A percentile compares a stretch with the other conserved stretches of the same genome.
Conservation (phyloP, 768 basidiomycete species). For the Tulasnella sp. region DNA sequence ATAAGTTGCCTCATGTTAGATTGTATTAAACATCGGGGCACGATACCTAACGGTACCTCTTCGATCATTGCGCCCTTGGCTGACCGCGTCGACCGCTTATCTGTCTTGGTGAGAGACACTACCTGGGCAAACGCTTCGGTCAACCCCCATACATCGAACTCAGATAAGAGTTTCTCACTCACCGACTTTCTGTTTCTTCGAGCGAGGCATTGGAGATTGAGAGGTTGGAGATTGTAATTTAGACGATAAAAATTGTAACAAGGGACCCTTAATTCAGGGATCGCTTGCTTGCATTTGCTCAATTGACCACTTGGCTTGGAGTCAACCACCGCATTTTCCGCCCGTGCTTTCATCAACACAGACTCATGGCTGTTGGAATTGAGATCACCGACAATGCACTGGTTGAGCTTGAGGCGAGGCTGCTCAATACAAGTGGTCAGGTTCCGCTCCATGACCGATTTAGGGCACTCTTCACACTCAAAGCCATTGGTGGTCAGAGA, state of each 20-base stretch:
- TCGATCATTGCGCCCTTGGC: constrained; percentile 77
- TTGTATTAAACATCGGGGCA: constrained; percentile 8
- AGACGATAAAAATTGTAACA: constrained; percentile 2
- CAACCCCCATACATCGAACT: neutral
- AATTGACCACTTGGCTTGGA: neutral
- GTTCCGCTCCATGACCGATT: constrained; percentile 80
- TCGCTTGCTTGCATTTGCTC: constrained; percentile 1
- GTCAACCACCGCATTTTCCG: constrained; percentile 9
- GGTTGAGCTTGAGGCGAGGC: constrained; percentile 52
- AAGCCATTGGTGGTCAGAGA: constrained; percentile 56
- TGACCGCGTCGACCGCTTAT: constrained; percentile 76
- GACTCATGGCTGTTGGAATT: neutral
- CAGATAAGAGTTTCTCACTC: constrained; percentile 29
- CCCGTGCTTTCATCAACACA: neutral
- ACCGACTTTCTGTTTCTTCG: constrained; percentile 85
- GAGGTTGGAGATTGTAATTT: neutral
- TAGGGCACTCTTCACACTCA: constrained; percentile 84
- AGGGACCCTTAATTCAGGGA: neutral
- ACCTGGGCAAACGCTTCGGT: constrained; percentile 3
- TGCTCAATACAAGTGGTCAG: constrained; percentile 66
- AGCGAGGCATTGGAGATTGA: constrained; percentile 57
- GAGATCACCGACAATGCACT: constrained; percentile 29
- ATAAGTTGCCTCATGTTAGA: no score
- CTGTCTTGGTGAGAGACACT: constrained; percentile 92
- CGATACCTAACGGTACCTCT: constrained; percentile 57